A percentile compares a stretch with the other conserved stretches of the same genome.
phyloP scores from a whole-genome alignment of 2,329 filamentous ascomycete species.

The Penicillium verrucosum region DNA sequence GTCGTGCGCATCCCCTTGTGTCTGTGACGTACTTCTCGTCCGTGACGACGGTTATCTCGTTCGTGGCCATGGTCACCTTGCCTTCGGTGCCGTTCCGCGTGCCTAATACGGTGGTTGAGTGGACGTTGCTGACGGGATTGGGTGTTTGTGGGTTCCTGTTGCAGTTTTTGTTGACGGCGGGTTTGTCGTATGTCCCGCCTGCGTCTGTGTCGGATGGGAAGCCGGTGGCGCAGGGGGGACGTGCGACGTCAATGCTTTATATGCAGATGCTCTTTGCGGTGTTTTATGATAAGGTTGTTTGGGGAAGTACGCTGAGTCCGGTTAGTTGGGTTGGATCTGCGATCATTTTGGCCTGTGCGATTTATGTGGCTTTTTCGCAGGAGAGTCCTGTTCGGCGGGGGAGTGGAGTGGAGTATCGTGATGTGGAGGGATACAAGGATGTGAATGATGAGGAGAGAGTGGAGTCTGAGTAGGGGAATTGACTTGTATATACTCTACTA shows the following conservation, averaged over 20 bases:
- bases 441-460: slow-evolving; percentile 1
- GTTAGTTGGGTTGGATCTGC: slow-evolving; percentile 60
- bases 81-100: slow-evolving; percentile 58
- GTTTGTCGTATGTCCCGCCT: slow-evolving; percentile 68
- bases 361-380: slow-evolving; percentile 59
- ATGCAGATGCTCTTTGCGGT: slow-evolving; percentile 69
- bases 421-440: slow-evolving; percentile 7
- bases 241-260: slow-evolving; percentile 66
- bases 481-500: not conserved
- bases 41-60: slow-evolving; percentile 66
- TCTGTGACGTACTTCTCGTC: slow-evolving; percentile 79
- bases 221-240: slow-evolving; percentile 32
- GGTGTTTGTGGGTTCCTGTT: slow-evolving; percentile 74
- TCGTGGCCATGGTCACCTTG: slow-evolving; percentile 55
- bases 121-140: slow-evolving; percentile 65
- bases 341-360: slow-evolving; percentile 62
- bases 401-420: not conserved
- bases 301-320: slow-evolving; percentile 56
- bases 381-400: not conserved
- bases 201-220: slow-evolving; percentile 22
- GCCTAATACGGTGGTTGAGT: slow-evolving; percentile 56
- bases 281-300: slow-evolving; percentile 61
- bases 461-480: not conserved
- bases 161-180: slow-evolving; percentile 81
- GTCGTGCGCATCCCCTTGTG: slow-evolving; percentile 75